These are phyloP conservation scores for Begonia peltatifolia DNA, from an alignment of 306 rosid species.

Conservation along the genomic window DNA sequence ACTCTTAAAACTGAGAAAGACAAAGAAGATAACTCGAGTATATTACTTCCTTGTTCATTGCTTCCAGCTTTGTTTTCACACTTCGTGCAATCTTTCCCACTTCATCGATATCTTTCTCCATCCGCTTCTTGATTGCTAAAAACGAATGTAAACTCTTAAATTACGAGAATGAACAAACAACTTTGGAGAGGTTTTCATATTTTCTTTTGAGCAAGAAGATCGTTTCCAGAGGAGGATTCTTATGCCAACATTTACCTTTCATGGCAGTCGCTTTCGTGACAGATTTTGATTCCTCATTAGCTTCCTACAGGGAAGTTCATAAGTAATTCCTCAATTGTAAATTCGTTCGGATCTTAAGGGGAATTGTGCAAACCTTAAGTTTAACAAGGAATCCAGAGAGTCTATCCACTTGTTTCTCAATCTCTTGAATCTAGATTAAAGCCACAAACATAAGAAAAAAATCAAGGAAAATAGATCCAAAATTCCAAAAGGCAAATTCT, in stretches of 20 bases:
- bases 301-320: conserved; percentile 22
- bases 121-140: conserved; percentile 88
- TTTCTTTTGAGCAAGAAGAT: no score
- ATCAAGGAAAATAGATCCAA: background rate
- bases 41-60: conserved; percentile 69
- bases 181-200: no score
- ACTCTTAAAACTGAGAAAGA: background rate
- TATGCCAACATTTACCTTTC: conserved; percentile 40
- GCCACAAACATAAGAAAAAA: background rate
- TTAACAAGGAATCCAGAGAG: conserved; percentile 54
- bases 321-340: background rate
- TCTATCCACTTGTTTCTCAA: conserved; percentile 62
- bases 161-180: background rate
- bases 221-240: no score
- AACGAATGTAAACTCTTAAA: conserved; percentile 7
- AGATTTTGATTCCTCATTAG: conserved; percentile 87
- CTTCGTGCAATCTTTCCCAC: conserved; percentile 84
- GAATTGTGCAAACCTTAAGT: conserved; percentile 42
- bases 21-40: background rate
- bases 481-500: conserved; percentile 1
- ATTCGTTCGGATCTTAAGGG: conserved; percentile 1
- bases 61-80: conserved; percentile 73
- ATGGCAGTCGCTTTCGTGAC: conserved; percentile 86
- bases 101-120: conserved; percentile 97
- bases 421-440: conserved; percentile 40